These are phyloP conservation scores for Rutstroemia sp. DNA, from an alignment of 2,329 filamentous ascomycete genomes.

Conservation along the genomic window DNA sequence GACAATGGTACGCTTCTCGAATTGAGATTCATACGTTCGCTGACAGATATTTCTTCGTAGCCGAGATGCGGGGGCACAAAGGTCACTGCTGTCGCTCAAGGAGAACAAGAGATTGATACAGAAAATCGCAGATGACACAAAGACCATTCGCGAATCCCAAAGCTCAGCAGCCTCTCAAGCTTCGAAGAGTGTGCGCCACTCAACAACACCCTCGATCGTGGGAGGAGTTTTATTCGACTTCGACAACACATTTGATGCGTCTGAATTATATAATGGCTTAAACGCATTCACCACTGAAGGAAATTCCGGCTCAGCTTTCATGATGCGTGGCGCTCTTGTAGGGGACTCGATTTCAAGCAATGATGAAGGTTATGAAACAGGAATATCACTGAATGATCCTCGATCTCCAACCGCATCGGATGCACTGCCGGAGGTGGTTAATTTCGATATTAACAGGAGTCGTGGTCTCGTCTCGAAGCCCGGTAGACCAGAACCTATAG, in stretches of 20 bases:
- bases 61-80: slow-evolving; percentile 3
- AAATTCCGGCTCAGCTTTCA: not conserved
- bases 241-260: not conserved
- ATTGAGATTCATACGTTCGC: not conserved
- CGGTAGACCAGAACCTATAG: slow-evolving; percentile 1
- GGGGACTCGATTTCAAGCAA: not conserved
- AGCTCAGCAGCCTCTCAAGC: slow-evolving; percentile 1
- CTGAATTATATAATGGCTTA: not conserved
- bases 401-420: not conserved
- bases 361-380: not conserved
- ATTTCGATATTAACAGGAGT: slow-evolving; percentile 1
- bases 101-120: slow-evolving; percentile 8
- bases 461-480: not conserved
- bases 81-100: slow-evolving; percentile 1
- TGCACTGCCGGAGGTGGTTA: not conserved
- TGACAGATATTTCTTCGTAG: not conserved
- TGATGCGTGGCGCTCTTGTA: too few relatives aligned
- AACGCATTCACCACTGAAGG: not conserved
- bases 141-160: slow-evolving; percentile 3
- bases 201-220: not conserved
- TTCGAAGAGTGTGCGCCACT: not conserved
- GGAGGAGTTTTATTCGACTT: not conserved
- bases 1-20: slow-evolving; percentile 6
- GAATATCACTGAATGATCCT: not conserved
- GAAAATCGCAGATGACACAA: slow-evolving; percentile 9